A percentile compares a stretch with the other conserved stretches of the same genome.
Evolutionary conservation across 139 green algal genomes (phyloP).

Genomic region (Chlamydomonas asymmetrica): DNA sequence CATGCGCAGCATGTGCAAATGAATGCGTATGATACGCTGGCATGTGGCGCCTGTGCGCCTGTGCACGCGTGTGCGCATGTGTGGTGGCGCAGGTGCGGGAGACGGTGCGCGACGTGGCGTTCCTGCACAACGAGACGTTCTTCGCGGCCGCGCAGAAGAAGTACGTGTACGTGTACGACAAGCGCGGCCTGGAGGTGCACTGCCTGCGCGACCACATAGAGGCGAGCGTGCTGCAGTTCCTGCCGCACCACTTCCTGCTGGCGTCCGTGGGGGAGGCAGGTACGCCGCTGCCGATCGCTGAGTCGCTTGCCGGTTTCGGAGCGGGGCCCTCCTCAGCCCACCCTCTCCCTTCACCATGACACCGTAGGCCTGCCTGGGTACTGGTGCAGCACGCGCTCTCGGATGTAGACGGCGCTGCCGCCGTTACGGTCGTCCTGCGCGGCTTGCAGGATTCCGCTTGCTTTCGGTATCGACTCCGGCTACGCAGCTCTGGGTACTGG

Average conservation of each 20-base stretch:
- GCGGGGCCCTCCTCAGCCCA: no score
- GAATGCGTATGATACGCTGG: not conserved
- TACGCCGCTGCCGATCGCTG: no score
- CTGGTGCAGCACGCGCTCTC: no score
- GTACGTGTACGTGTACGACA: conserved; percentile 98
- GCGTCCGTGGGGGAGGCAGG: conserved; percentile 71
- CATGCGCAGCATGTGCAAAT: not conserved
- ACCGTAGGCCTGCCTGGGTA: no score
- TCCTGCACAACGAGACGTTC: conserved; percentile 97
- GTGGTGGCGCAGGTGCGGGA: conserved; percentile 77
- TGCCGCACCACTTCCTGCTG: conserved; percentile 97
- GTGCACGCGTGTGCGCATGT: not conserved
- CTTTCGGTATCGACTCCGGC: no score
- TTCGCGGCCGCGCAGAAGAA: conserved; percentile 93
- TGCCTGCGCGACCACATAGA: conserved; percentile 79
- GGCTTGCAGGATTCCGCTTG: no score
- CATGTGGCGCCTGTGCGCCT: not conserved
- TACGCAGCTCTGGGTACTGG: no score
- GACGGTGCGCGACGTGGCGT: conserved; percentile 79
- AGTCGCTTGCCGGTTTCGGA: no score
- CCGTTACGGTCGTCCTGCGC: no score
- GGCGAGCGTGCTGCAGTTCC: conserved; percentile 78
- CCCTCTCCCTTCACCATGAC: no score
- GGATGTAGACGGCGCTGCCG: no score
- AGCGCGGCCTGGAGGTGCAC: conserved; percentile 95